These are phyloP conservation scores for Globisporangium radiosum DNA, from an alignment of 352 stramenopile genomes.

Conservation along the genomic window DNA sequence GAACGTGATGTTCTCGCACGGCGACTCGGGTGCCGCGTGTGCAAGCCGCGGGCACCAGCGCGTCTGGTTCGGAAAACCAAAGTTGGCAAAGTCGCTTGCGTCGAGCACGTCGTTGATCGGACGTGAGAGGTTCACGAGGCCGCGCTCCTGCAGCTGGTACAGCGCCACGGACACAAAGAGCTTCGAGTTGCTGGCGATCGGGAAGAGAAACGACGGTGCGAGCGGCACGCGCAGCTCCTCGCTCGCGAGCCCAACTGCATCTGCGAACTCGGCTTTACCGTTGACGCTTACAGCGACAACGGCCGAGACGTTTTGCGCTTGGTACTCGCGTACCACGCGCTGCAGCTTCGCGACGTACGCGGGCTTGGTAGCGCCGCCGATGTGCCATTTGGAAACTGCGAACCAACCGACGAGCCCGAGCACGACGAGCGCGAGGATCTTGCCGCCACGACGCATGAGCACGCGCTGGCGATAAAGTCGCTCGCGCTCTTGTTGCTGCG, in stretches of 20 bases:
- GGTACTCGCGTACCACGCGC: background rate
- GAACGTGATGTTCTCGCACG: slow-evolving; percentile 49
- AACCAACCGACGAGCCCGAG: background rate
- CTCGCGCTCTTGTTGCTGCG: background rate
- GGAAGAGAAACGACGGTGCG: slow-evolving; percentile 33
- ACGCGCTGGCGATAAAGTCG: background rate
- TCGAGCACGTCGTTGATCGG: slow-evolving; percentile 33
- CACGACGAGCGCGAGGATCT: background rate
- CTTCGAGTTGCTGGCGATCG: slow-evolving; percentile 51
- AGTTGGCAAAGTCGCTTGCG: slow-evolving; percentile 29
- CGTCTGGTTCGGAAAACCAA: slow-evolving; percentile 37
- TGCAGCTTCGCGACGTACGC: background rate
- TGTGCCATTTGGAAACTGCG: background rate
- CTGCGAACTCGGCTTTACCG: slow-evolving; percentile 31
- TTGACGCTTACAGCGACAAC: slow-evolving; percentile 37
- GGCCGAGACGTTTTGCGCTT: slow-evolving; percentile 26
- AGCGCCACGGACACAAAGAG: slow-evolving; percentile 41
- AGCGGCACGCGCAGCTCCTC: slow-evolving; percentile 37
- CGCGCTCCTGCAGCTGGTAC: slow-evolving; percentile 51
- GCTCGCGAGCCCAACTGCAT: slow-evolving; percentile 31
- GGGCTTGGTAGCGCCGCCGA: background rate
- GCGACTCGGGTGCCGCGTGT: slow-evolving; percentile 2
- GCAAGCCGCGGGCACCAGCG: slow-evolving; percentile 35
- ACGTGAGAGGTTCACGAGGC: slow-evolving; percentile 25
- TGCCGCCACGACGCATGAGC: background rate